A percentile compares a stretch with the other conserved stretches of the same genome.
Evolutionary conservation across 2,329 filamentous ascomycete genomes (phyloP).

Genomic region (Cercospora beticola): DNA sequence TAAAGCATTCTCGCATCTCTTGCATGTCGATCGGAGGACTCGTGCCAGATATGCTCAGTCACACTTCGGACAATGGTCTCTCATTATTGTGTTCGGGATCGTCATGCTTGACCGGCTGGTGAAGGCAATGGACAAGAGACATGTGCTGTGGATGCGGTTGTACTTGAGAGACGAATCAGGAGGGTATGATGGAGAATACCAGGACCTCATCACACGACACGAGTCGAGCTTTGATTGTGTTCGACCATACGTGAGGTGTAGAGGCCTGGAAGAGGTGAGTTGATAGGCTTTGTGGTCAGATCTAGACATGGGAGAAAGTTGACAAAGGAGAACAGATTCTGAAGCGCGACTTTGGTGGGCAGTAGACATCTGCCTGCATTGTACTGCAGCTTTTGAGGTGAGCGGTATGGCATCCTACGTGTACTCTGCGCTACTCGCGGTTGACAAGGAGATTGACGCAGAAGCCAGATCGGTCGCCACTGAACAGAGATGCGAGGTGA

Average conservation of each 20-base stretch:
- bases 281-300: background rate
- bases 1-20: background rate
- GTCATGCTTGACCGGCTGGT: too few species aligned
- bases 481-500: too few species aligned
- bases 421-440: too few species aligned
- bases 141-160: background rate
- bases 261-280: background rate
- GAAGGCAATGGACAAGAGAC: too few species aligned
- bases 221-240: background rate
- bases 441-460: too few species aligned
- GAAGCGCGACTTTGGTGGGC: background rate
- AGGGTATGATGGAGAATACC: background rate
- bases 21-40: background rate
- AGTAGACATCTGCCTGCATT: background rate
- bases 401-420: background rate
- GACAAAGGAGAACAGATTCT: background rate
- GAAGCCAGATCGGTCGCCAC: too few species aligned
- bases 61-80: background rate
- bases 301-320: background rate
- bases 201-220: background rate
- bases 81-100: background rate
- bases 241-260: background rate
- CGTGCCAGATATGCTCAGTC: background rate
- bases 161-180: background rate
- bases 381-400: background rate